These are phyloP conservation scores for Aegilops umbellulata DNA, from an alignment of 176 grass and related monocot species.

Conservation along the genomic window DNA sequence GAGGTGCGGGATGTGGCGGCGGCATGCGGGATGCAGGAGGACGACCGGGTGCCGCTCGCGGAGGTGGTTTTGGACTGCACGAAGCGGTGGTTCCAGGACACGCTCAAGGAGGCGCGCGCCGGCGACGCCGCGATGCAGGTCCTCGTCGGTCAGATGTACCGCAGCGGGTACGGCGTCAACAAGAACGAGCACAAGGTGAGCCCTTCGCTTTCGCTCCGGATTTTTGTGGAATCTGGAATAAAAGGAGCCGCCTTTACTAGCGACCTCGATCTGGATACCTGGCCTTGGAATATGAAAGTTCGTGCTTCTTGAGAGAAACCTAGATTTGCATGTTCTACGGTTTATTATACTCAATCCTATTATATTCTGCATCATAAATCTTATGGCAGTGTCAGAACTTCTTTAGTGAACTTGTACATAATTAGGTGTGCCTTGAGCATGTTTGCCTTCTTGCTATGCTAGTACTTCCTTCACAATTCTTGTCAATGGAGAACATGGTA, in stretches of 20 bases:
- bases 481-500: not conserved
- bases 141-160: conserved; percentile 97
- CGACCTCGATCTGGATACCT: not conserved
- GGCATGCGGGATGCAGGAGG: conserved; percentile 41
- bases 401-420: not conserved
- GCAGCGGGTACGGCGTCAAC: conserved; percentile 73
- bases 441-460: conserved; percentile 4
- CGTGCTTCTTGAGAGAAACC: not conserved
- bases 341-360: not conserved
- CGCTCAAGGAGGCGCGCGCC: conserved; percentile 80
- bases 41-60: conserved; percentile 57
- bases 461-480: conserved; percentile 8
- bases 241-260: not conserved
- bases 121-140: conserved; percentile 92
- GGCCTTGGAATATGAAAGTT: conserved; percentile 1
- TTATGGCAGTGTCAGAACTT: not conserved
- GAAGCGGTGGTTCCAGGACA: conserved; percentile 86
- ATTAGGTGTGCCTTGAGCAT: conserved; percentile 15
- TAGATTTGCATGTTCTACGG: conserved; percentile 4
- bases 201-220: not conserved
- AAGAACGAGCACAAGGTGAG: conserved; percentile 85
- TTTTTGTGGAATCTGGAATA: not conserved
- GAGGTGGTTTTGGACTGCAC: conserved; percentile 80
- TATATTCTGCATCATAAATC: not conserved
- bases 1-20: conserved; percentile 38